Evolutionary conservation across 2,329 filamentous ascomycete species (phyloP), one percentile per base, ranked within the genome.

Genomic region (Talaromyces funiculosus): DNA sequence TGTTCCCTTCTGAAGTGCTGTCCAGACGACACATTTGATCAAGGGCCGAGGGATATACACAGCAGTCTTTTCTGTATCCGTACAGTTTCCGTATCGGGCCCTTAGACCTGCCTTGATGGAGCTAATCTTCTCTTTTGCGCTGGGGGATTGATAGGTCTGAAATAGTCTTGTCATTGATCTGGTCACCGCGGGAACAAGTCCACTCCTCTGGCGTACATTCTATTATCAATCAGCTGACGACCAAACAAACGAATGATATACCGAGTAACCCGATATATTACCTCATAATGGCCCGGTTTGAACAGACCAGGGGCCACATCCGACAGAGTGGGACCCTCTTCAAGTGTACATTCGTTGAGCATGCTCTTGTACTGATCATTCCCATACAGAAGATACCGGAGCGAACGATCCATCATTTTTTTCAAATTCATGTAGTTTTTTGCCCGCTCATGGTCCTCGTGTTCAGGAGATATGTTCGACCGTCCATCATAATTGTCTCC

Each of bases 171-270:
- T 61, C 26, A 77, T 63, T 5, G 74, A 71, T 62, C 72, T 75
- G 1, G 69, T 65, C 16, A 77, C 67, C 4, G 69, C 67, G 1
- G 73, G 68, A 3, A 77, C 70, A 7, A 75, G 68, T 6, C 66
- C 65, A 9, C 67, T 68, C 35, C 75, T 67, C 63, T 76, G 71
- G 37, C 67, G 69, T 61, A 77, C 71, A 35, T 67, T 70, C 75
- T 77, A 40, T 53, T 38, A 14, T 5, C 14, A 24, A 45, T 47
- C 58, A 6, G 53, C 42, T 38, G 57, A 61, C 24, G 14, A 29
- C 47, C 54, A 18, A 22, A 45, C 55, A 12, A 63, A 47, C 53
- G 18, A 42, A 16, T 22, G 9, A 56, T 57, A 29, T 5, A 49
- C 5, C 16, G 5, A 7, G 7, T 18, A n/a, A 24, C 18, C 6